Conservation (phyloP, 805 yeast genomes). For the Hyphopichia homilentoma region DNA sequence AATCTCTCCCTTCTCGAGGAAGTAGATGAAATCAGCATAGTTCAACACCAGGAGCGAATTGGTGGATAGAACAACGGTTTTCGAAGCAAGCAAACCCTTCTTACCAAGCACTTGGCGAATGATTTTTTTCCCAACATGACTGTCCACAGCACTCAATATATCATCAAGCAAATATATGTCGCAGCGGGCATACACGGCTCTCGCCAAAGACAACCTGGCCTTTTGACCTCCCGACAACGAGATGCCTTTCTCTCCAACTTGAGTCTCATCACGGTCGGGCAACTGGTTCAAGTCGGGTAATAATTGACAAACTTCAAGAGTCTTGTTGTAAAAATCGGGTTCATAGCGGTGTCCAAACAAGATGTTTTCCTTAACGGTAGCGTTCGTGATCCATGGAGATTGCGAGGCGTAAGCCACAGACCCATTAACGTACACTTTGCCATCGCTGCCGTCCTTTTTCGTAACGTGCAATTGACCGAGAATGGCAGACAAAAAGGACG, state of each 20-base stretch:
- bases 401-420: conserved; percentile 61
- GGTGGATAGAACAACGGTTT: conserved; percentile 56
- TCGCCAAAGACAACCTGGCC: conserved; percentile 60
- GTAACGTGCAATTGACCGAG: conserved; percentile 47
- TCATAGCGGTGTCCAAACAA: conserved; percentile 48
- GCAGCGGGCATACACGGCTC: conserved; percentile 62
- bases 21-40: conserved; percentile 58
- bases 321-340: conserved; percentile 35
- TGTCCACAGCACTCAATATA: conserved; percentile 67
- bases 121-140: conserved; percentile 60
- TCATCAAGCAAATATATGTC: conserved; percentile 64
- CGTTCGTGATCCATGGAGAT: conserved; percentile 52
- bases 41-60: conserved; percentile 53
- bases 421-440: conserved; percentile 25
- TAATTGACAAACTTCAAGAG: conserved; percentile 49
- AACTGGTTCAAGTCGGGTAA: conserved; percentile 43
- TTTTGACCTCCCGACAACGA: conserved; percentile 62
- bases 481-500: conserved; percentile 52
- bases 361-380: conserved; percentile 48
- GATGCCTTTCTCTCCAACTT: conserved; percentile 60
- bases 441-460: conserved; percentile 8
- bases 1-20: conserved; percentile 52
- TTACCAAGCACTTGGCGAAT: conserved; percentile 46
- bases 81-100: conserved; percentile 46
- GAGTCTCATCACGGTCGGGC: conserved; percentile 51